phyloP scores from a whole-genome alignment of 352 stramenopile genomes.

The Pythium dissotocum region DNA sequence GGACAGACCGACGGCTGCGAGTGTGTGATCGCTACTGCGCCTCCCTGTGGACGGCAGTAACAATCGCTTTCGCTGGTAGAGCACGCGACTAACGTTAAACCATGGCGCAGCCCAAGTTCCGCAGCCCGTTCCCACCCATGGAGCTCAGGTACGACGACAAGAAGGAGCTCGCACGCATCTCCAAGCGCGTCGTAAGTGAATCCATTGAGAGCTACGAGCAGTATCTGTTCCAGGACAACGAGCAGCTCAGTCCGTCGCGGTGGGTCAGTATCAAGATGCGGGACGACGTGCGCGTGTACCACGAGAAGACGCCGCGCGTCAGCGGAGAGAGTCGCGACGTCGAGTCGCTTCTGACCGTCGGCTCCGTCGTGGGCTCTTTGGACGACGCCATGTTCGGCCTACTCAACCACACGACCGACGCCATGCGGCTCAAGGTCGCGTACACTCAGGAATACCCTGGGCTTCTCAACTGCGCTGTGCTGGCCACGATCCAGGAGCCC shows the following conservation, averaged over 20 bases:
- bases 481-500: slow-evolving; percentile 48
- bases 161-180: slow-evolving; percentile 28
- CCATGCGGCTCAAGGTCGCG: slow-evolving; percentile 23
- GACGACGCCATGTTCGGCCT: slow-evolving; percentile 30
- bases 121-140: slow-evolving; percentile 25
- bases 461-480: slow-evolving; percentile 41
- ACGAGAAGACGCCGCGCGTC: slow-evolving; percentile 8
- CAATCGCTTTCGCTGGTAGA: slow-evolving; percentile 7
- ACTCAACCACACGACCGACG: slow-evolving; percentile 24
- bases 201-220: slow-evolving; percentile 17
- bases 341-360: slow-evolving; percentile 23
- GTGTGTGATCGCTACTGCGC: neutral
- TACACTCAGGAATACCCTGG: slow-evolving; percentile 39
- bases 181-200: slow-evolving; percentile 19
- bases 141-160: slow-evolving; percentile 26
- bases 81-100: neutral
- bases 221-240: slow-evolving; percentile 16
- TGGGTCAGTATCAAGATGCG: slow-evolving; percentile 17
- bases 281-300: slow-evolving; percentile 30
- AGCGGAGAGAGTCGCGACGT: neutral
- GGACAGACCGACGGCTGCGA: too few relatives aligned
- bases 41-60: neutral
- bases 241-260: slow-evolving; percentile 18
- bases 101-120: slow-evolving; percentile 24
- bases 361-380: slow-evolving; percentile 24